These are phyloP conservation scores for Nicotiana rustica DNA, from an alignment of 305 asterid genomes.

Conservation along the genomic window DNA sequence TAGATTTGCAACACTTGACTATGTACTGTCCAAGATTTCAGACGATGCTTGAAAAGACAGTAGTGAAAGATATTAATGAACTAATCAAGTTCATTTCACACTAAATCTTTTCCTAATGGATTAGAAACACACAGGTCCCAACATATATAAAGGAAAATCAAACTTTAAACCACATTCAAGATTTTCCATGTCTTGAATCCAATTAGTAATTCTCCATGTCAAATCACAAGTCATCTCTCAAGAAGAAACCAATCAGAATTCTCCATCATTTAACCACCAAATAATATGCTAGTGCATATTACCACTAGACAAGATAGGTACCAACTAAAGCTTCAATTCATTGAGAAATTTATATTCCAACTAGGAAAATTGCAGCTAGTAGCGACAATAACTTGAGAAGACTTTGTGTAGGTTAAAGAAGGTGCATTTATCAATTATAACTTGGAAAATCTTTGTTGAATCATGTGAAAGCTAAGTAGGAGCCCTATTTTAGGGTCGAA, in stretches of 20 bases:
- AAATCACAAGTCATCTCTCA: constrained; percentile 28
- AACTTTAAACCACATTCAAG: neutral
- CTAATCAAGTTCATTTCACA: neutral
- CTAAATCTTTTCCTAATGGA: constrained; percentile 19
- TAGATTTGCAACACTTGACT: constrained; percentile 28
- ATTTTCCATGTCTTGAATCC: constrained; percentile 1
- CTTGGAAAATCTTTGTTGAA: neutral
- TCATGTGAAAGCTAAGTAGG: neutral
- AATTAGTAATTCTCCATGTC: constrained; percentile 21
- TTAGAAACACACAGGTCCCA: constrained; percentile 34
- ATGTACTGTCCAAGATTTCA: neutral
- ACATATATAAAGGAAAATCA: constrained; percentile 24
- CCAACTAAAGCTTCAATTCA: neutral
- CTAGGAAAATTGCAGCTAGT: neutral
- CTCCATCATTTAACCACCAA: neutral
- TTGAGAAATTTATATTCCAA: neutral
- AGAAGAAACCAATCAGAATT: neutral
- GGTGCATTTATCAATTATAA: constrained; percentile 37
- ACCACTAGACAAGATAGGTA: neutral
- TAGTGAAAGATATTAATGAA: constrained; percentile 11
- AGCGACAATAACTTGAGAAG: neutral
- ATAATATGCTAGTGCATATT: neutral
- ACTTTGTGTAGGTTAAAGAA: constrained; percentile 38
- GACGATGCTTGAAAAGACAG: constrained; percentile 36
- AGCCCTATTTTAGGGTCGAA: neutral